Conservation (phyloP, 2,329 filamentous ascomycete genomes). For the Diaporthe humulicola region DNA sequence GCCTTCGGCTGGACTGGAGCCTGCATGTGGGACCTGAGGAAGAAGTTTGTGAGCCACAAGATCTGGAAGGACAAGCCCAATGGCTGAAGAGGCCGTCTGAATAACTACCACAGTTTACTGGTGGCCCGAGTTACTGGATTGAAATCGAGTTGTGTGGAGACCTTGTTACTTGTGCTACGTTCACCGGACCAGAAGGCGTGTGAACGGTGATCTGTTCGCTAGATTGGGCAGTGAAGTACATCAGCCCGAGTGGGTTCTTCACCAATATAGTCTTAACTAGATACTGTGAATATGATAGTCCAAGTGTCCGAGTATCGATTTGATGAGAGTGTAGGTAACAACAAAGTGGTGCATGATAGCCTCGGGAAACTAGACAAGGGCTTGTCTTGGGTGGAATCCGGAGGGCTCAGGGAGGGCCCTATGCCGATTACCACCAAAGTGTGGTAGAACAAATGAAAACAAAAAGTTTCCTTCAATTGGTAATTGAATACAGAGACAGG, state of each 20-base stretch:
- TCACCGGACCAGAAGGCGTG: background rate
- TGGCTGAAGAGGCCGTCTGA: background rate
- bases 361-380: too few species aligned
- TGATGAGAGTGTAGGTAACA: background rate
- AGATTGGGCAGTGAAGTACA: too few species aligned
- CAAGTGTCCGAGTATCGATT: background rate
- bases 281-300: fast-evolving
- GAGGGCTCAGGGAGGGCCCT: background rate
- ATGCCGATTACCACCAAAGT: background rate
- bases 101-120: too few species aligned
- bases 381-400: too few species aligned
- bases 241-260: too few species aligned
- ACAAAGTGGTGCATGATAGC: background rate
- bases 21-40: background rate
- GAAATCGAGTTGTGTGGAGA: background rate
- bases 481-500: too few species aligned
- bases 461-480: fast-evolving
- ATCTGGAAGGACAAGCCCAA: background rate
- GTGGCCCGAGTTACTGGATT: background rate
- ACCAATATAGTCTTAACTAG: too few species aligned
- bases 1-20: background rate
- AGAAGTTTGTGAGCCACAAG: background rate
- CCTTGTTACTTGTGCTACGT: background rate
- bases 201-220: background rate
- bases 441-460: too few species aligned